A percentile compares a stretch with the other conserved stretches of the same genome.
These are phyloP conservation scores for Hippophae gyantsensis DNA, from an alignment of 306 rosid species.

Conservation along the genomic window DNA sequence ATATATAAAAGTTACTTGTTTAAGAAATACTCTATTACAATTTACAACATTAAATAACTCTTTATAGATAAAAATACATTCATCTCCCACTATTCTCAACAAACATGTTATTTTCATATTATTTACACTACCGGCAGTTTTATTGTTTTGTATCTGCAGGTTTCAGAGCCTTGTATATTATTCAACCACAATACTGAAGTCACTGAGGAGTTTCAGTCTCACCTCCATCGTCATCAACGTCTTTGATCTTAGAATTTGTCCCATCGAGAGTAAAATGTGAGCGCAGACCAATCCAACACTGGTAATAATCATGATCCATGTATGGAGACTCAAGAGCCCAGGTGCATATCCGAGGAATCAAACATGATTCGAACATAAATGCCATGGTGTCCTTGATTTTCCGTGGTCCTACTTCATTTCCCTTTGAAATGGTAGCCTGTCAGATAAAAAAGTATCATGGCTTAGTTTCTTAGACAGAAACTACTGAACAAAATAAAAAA, in stretches of 20 bases:
- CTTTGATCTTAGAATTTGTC: slow-evolving; percentile 5
- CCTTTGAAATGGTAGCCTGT: slow-evolving; percentile 64
- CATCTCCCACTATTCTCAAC: too few relatives aligned
- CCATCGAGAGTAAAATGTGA: slow-evolving; percentile 47
- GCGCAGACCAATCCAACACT: slow-evolving; percentile 76
- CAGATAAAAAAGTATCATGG: background rate
- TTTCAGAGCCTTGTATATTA: too few relatives aligned
- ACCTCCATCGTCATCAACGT: slow-evolving; percentile 1
- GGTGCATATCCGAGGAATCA: slow-evolving; percentile 60
- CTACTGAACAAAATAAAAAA: too few relatives aligned
- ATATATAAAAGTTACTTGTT: too few relatives aligned
- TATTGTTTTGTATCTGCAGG: too few relatives aligned
- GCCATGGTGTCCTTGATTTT: slow-evolving; percentile 72
- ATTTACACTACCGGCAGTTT: too few relatives aligned
- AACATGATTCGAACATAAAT: slow-evolving; percentile 84
- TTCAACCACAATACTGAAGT: too few relatives aligned
- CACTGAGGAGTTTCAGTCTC: background rate
- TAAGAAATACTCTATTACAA: too few relatives aligned
- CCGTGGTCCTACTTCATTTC: slow-evolving; percentile 56
- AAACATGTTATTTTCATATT: too few relatives aligned
- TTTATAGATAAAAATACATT: too few relatives aligned
- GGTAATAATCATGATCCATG: slow-evolving; percentile 79
- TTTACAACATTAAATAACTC: too few relatives aligned
- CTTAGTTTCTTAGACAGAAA: background rate
- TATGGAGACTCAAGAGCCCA: slow-evolving; percentile 78